Conservation (phyloP, 176 grass and related monocot genomes). For the Bonia amplexicaulis region DNA sequence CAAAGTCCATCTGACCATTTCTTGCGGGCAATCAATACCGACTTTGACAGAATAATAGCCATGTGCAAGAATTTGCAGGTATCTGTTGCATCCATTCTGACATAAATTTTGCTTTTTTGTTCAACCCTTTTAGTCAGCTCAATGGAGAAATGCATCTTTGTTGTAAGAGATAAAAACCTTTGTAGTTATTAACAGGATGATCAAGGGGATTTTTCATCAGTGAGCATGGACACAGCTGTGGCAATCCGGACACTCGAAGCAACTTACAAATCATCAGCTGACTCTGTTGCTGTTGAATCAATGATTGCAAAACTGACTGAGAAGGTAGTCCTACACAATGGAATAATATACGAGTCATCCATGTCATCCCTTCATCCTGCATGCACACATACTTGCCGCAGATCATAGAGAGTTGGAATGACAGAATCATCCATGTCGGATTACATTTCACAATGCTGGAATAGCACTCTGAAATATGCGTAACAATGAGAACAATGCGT, state of each 20-base stretch:
- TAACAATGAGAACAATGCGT: background rate
- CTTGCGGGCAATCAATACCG: slow-evolving; percentile 92
- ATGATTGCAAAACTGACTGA: slow-evolving; percentile 73
- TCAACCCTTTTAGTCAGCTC: background rate
- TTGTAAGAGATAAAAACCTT: slow-evolving; percentile 47
- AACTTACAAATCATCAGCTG: slow-evolving; percentile 88
- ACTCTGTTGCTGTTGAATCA: slow-evolving; percentile 64
- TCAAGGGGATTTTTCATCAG: slow-evolving; percentile 90
- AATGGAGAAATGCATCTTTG: background rate
- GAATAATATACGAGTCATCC: background rate
- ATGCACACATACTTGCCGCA: background rate
- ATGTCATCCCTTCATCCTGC: background rate
- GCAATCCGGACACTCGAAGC: slow-evolving; percentile 94
- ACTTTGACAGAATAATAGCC: slow-evolving; percentile 95
- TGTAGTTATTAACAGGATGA: slow-evolving; percentile 73
- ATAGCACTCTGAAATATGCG: background rate
- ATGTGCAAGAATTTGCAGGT: slow-evolving; percentile 99
- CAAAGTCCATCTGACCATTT: slow-evolving; percentile 98
- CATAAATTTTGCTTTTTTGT: background rate
- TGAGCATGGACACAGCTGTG: slow-evolving; percentile 98
- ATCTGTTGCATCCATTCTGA: slow-evolving; percentile 19
- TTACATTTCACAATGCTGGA: background rate
- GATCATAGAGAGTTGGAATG: background rate
- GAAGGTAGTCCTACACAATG: slow-evolving; percentile 46
- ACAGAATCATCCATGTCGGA: background rate